Evolutionary conservation across 441 rosid species (phyloP).

Genomic region (Pelargonium exstipulatum): DNA sequence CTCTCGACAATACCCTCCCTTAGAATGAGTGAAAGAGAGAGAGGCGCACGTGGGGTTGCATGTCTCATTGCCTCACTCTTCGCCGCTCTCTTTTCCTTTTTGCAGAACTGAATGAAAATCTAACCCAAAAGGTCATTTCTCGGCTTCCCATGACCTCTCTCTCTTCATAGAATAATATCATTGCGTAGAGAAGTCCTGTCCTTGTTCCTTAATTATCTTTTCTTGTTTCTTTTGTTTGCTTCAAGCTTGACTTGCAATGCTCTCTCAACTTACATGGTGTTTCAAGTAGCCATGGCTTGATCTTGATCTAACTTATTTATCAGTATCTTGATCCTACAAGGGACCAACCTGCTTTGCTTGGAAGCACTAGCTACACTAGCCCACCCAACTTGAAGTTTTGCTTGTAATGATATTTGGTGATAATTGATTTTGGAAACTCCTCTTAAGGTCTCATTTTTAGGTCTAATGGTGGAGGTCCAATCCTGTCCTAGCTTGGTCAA

Average conservation of each 20-base stretch:
- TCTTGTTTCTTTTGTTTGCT: slow-evolving; percentile 10
- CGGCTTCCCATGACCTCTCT: slow-evolving; percentile 8
- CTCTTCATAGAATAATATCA: slow-evolving; percentile 5
- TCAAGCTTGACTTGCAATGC: slow-evolving; percentile 5
- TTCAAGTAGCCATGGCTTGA: neutral
- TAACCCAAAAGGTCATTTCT: slow-evolving; percentile 4
- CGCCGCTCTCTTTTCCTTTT: slow-evolving; percentile 30
- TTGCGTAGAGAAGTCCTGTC: slow-evolving; percentile 6
- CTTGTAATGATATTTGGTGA: neutral
- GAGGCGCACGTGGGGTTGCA: slow-evolving; percentile 43
- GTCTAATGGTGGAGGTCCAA: slow-evolving; percentile 43
- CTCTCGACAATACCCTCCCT: slow-evolving; percentile 1
- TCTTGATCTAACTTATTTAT: neutral
- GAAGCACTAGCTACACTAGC: neutral
- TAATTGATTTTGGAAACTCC: neutral
- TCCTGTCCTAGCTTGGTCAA: slow-evolving; percentile 40
- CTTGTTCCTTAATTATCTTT: slow-evolving; percentile 12
- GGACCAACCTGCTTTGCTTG: neutral
- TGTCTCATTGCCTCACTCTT: slow-evolving; percentile 25
- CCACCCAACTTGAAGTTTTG: neutral
- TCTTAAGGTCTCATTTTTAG: neutral
- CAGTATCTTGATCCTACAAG: neutral
- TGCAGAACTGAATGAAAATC: slow-evolving; percentile 21
- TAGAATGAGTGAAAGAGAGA: slow-evolving; percentile 15
- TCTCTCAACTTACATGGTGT: neutral